Evolutionary conservation across 805 yeast genomes (phyloP).

Genomic region (Pichia occidentalis): DNA sequence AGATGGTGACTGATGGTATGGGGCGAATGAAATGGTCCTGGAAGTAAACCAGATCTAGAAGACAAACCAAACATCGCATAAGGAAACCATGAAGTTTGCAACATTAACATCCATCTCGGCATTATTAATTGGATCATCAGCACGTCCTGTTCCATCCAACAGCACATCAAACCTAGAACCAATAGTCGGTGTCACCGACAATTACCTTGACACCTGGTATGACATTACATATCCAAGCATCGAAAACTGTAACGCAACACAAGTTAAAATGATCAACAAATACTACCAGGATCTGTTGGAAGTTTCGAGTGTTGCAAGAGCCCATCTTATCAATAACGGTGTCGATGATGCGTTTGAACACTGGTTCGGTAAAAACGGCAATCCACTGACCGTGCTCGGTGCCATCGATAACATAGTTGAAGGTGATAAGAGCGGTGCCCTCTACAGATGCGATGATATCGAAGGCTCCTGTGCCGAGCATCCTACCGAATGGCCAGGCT

Average conservation of each 20-base stretch:
- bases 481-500: slow-evolving; percentile 33
- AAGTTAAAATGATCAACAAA: slow-evolving; percentile 16
- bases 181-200: slow-evolving; percentile 2
- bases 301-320: slow-evolving; percentile 31
- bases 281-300: slow-evolving; percentile 31
- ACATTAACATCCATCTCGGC: neutral
- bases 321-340: slow-evolving; percentile 31
- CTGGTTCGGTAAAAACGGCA: slow-evolving; percentile 34
- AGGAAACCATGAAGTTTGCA: no score
- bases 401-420: slow-evolving; percentile 29
- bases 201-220: slow-evolving; percentile 8
- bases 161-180: neutral
- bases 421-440: slow-evolving; percentile 29
- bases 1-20: no score
- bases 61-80: no score
- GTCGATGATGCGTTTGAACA: slow-evolving; percentile 28
- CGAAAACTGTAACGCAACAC: slow-evolving; percentile 18
- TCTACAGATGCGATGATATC: slow-evolving; percentile 36
- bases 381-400: slow-evolving; percentile 33
- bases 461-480: slow-evolving; percentile 31
- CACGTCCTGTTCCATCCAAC: neutral
- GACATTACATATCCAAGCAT: slow-evolving; percentile 11
- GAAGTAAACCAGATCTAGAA: no score
- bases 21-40: no score
- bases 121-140: neutral